Evolutionary conservation across 2,329 filamentous ascomycete genomes (phyloP).

Genomic region (Neocatenulostroma microsporum): DNA sequence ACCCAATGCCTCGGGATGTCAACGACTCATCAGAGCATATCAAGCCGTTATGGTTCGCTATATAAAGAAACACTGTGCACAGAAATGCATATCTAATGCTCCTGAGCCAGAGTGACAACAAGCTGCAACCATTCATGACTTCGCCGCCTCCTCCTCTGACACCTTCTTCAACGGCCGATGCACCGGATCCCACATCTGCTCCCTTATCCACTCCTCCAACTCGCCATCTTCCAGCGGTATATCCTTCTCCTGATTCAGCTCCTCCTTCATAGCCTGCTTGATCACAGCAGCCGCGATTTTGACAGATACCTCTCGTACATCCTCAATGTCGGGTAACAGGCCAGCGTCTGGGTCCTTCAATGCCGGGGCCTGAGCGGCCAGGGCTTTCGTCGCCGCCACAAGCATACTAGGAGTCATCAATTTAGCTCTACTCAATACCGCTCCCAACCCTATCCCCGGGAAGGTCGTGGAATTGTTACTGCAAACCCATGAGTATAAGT

Average conservation of each 20-base stretch:
- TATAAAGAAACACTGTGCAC: too few relatives aligned
- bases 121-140: slow-evolving; percentile 7
- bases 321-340: slow-evolving; percentile 66
- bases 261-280: slow-evolving; percentile 60
- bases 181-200: slow-evolving; percentile 71
- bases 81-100: too few relatives aligned
- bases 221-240: slow-evolving; percentile 54
- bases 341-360: slow-evolving; percentile 56
- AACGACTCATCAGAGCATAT: too few relatives aligned
- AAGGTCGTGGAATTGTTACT: slow-evolving; percentile 83
- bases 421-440: slow-evolving; percentile 60
- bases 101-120: too few relatives aligned
- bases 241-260: slow-evolving; percentile 53
- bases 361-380: slow-evolving; percentile 65
- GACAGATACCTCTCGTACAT: slow-evolving; percentile 68
- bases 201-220: slow-evolving; percentile 62
- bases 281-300: slow-evolving; percentile 71
- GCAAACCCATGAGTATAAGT: too few relatives aligned
- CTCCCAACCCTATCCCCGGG: slow-evolving; percentile 75
- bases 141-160: background rate
- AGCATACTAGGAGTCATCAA: slow-evolving; percentile 71
- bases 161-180: slow-evolving; percentile 60
- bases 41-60: too few relatives aligned
- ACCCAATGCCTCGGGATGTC: too few relatives aligned
- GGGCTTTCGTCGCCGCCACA: slow-evolving; percentile 66